A percentile compares a stretch with the other conserved stretches of the same genome.
Evolutionary conservation across 2,329 filamentous ascomycete species (phyloP).

Genomic region (Alternaria sp.): DNA sequence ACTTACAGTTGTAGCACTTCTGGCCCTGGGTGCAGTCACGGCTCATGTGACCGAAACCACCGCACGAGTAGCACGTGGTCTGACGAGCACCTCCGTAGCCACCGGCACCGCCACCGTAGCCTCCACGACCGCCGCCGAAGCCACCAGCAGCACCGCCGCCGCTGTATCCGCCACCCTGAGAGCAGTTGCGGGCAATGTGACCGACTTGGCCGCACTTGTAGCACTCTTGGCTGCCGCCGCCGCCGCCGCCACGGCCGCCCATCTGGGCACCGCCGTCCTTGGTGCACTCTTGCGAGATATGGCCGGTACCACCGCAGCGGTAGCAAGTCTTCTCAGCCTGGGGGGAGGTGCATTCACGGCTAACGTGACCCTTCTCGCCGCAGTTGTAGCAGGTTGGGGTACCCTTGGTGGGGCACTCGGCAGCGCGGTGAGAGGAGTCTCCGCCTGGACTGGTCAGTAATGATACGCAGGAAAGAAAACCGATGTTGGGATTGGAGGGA

Average conservation of each 20-base stretch:
- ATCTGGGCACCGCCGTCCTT: slow-evolving; percentile 60
- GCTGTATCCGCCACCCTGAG: slow-evolving; percentile 63
- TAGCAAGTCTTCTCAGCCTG: slow-evolving; percentile 82
- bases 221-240: slow-evolving; percentile 69
- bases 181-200: slow-evolving; percentile 94
- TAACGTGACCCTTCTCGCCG: slow-evolving; percentile 59
- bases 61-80: slow-evolving; percentile 94
- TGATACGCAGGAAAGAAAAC: neutral
- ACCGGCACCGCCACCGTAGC: slow-evolving; percentile 52
- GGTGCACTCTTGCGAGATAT: slow-evolving; percentile 88
- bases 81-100: slow-evolving; percentile 55
- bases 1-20: slow-evolving; percentile 98
- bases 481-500: neutral
- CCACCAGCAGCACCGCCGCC: slow-evolving; percentile 52
- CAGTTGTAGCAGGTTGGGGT: slow-evolving; percentile 60
- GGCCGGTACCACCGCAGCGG: slow-evolving; percentile 81
- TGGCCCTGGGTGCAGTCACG: slow-evolving; percentile 98
- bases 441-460: slow-evolving; percentile 52
- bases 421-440: slow-evolving; percentile 59
- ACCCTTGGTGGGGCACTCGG: slow-evolving; percentile 61
- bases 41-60: slow-evolving; percentile 95
- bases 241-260: slow-evolving; percentile 54
- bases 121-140: slow-evolving; percentile 59
- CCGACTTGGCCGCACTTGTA: slow-evolving; percentile 98
- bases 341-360: slow-evolving; percentile 89